These are phyloP conservation scores for Penicillium sp. DNA, from an alignment of 2,329 filamentous ascomycete genomes.

Conservation along the genomic window DNA sequence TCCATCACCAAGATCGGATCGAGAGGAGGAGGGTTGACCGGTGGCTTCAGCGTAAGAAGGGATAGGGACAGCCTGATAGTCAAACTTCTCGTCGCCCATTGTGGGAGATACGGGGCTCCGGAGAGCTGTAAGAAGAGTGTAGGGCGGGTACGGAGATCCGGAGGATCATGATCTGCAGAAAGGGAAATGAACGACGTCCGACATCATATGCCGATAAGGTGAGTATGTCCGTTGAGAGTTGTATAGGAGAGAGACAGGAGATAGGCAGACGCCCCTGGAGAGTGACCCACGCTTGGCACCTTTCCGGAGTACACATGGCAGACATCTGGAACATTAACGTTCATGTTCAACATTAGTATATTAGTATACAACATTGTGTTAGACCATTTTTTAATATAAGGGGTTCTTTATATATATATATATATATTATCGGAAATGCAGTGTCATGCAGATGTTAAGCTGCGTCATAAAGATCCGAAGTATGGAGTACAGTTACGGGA, in stretches of 20 bases:
- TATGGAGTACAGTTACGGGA: too few relatives aligned
- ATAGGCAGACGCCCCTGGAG: conserved; percentile 10
- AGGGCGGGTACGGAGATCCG: conserved; percentile 28
- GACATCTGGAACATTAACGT: background rate
- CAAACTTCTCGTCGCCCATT: conserved; percentile 55
- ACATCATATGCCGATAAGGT: conserved; percentile 26
- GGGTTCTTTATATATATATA: too few relatives aligned
- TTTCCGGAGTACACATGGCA: conserved; percentile 8
- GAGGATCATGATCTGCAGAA: conserved; percentile 41
- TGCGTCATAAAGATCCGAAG: too few relatives aligned
- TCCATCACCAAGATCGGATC: conserved; percentile 42
- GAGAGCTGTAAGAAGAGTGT: conserved; percentile 33
- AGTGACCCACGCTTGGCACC: conserved; percentile 11
- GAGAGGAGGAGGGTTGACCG: conserved; percentile 23
- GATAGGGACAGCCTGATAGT: conserved; percentile 67
- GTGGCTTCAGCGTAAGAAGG: conserved; percentile 78
- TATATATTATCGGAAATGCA: background rate
- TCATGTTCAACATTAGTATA: background rate
- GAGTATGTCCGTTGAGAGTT: conserved; percentile 7
- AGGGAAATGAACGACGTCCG: conserved; percentile 31
- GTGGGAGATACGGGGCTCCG: conserved; percentile 28
- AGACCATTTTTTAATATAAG: too few relatives aligned
- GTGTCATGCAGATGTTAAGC: background rate
- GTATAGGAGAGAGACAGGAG: conserved; percentile 5
- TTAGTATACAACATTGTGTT: too few relatives aligned